phyloP scores from a whole-genome alignment of 2,329 filamentous ascomycete species.

The Trichoderma aggressivum region DNA sequence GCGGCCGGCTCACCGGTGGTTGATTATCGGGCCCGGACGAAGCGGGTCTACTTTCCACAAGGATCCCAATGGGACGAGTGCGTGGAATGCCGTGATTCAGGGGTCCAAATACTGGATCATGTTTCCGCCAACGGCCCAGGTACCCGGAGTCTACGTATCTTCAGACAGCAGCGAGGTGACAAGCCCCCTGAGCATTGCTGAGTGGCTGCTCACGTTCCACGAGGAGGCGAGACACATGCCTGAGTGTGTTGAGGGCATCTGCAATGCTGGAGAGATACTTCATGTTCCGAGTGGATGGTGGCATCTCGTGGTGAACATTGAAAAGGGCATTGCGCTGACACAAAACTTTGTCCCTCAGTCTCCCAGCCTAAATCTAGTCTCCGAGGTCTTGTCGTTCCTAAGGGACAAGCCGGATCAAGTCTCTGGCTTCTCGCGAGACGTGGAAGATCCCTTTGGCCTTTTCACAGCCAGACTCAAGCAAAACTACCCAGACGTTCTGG shows the following conservation, averaged over 20 bases:
- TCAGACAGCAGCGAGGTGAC: slow-evolving; percentile 90
- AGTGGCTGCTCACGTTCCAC: slow-evolving; percentile 91
- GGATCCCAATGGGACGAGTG: slow-evolving; percentile 67
- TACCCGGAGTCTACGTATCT: slow-evolving; percentile 87
- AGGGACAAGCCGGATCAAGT: slow-evolving; percentile 80
- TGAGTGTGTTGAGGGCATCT: slow-evolving; percentile 83
- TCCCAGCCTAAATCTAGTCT: slow-evolving; percentile 53
- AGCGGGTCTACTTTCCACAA: slow-evolving; percentile 97
- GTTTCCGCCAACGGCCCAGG: slow-evolving; percentile 77
- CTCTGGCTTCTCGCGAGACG: slow-evolving; percentile 73
- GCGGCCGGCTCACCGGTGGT: slow-evolving; percentile 84
- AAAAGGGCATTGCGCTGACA: slow-evolving; percentile 80
- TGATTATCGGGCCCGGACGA: slow-evolving; percentile 82
- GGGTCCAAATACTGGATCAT: slow-evolving; percentile 98
- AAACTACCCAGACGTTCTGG: slow-evolving; percentile 63
- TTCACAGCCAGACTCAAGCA: slow-evolving; percentile 68
- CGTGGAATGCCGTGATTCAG: slow-evolving; percentile 90
- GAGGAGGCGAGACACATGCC: slow-evolving; percentile 70
- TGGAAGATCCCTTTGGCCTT: slow-evolving; percentile 68
- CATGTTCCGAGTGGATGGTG: slow-evolving; percentile 96
- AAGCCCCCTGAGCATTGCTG: slow-evolving; percentile 89
- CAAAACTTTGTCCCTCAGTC: slow-evolving; percentile 88
- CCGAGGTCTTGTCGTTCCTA: slow-evolving; percentile 75
- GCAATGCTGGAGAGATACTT: slow-evolving; percentile 76
- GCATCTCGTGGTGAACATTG: slow-evolving; percentile 90